A percentile compares a stretch with the other conserved stretches of the same genome.
phyloP scores from a whole-genome alignment of 805 yeast species.

The Cyberlindnera euphorbiiphila region DNA sequence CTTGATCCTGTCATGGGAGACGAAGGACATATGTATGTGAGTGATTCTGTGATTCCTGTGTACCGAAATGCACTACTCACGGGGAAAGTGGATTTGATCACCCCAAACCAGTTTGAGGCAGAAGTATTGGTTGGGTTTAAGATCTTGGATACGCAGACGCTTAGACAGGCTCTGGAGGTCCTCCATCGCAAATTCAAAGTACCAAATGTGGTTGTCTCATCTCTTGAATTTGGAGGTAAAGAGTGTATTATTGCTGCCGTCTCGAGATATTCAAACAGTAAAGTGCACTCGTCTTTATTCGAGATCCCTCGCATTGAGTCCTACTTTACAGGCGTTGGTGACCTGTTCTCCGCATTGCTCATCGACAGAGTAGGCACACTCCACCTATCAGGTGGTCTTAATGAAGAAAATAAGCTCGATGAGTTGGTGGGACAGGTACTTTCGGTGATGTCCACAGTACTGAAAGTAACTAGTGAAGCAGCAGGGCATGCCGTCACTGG shows the following conservation, averaged over 20 bases:
- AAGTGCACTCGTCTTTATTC: constrained; percentile 28
- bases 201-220: constrained; percentile 64
- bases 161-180: constrained; percentile 42
- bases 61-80: constrained; percentile 43
- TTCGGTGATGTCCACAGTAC: constrained; percentile 50
- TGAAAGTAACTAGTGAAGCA: constrained; percentile 42
- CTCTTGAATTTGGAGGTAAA: constrained; percentile 36
- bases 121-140: constrained; percentile 60
- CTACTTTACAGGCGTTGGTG: constrained; percentile 95
- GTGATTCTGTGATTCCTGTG: constrained; percentile 54
- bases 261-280: constrained; percentile 12
- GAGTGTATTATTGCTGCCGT: constrained; percentile 17
- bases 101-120: constrained; percentile 90
- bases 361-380: constrained; percentile 52
- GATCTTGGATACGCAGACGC: constrained; percentile 36
- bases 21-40: constrained; percentile 66
- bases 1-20: constrained; percentile 84
- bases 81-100: constrained; percentile 62
- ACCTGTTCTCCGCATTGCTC: constrained; percentile 76
- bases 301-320: constrained; percentile 63
- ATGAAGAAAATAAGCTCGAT: constrained; percentile 17
- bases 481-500: constrained; percentile 39
- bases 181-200: constrained; percentile 49
- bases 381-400: constrained; percentile 4
- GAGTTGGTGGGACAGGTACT: constrained; percentile 51